Evolutionary conservation across 23 red algal species (phyloP).

Genomic region (Gracilaria gracilis): DNA sequence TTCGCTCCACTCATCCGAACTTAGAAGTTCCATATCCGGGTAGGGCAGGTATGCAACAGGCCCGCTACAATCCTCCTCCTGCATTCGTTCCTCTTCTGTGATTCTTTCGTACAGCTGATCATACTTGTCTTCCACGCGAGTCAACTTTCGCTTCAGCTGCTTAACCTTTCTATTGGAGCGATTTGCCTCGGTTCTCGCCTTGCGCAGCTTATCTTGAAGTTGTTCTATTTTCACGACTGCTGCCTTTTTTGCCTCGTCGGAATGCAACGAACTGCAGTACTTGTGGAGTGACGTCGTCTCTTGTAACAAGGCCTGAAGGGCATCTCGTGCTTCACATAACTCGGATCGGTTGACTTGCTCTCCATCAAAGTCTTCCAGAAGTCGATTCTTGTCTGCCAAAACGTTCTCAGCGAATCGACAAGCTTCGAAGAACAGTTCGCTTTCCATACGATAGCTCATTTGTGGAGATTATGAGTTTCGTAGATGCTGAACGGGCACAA

Average conservation of each 20-base stretch:
- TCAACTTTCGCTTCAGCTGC: background rate
- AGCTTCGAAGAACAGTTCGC: background rate
- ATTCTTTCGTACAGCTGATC: background rate
- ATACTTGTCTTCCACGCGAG: background rate
- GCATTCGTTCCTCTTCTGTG: background rate
- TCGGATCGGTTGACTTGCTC: background rate
- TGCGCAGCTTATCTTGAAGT: background rate
- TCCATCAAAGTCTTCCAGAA: background rate
- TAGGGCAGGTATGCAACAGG: background rate
- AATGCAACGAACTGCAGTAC: background rate
- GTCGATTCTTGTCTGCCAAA: background rate
- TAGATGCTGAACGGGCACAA: background rate
- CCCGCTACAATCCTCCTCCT: background rate
- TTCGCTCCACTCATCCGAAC: background rate
- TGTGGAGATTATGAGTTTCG: background rate
- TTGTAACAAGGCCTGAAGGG: background rate
- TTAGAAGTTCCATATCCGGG: background rate
- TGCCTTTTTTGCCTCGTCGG: background rate
- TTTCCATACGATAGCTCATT: background rate
- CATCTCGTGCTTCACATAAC: background rate
- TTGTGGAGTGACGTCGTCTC: background rate
- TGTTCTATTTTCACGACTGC: background rate
- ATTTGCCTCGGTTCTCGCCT: background rate
- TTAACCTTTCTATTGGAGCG: background rate
- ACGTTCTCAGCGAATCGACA: background rate